Percentiles rank a stretch among this genome's conserved stretches.
These are phyloP conservation scores for Nectriaceae sp. DNA, from an alignment of 2,329 filamentous ascomycete species.

Conservation along the genomic window DNA sequence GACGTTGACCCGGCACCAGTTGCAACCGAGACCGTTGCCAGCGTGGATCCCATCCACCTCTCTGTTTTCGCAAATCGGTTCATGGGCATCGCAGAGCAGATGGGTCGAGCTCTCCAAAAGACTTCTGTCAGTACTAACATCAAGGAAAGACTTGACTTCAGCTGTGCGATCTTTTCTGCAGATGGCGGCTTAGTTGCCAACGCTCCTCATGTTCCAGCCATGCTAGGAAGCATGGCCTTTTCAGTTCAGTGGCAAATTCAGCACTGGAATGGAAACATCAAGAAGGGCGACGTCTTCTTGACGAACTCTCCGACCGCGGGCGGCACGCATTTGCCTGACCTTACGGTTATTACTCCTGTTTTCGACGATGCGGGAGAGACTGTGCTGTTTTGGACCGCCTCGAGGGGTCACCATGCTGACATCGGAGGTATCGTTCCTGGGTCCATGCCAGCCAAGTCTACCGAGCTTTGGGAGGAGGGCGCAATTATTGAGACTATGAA, in stretches of 20 bases:
- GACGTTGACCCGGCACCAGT: constrained; percentile 4
- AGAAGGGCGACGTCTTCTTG: constrained; percentile 73
- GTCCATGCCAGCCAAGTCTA: constrained; percentile 70
- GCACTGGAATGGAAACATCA: constrained; percentile 67
- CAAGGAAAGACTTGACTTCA: constrained; percentile 78
- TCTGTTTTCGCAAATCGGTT: constrained; percentile 76
- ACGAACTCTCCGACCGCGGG: constrained; percentile 61
- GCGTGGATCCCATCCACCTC: constrained; percentile 70
- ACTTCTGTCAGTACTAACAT: constrained; percentile 75
- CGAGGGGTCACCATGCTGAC: constrained; percentile 27
- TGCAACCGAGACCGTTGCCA: constrained; percentile 29
- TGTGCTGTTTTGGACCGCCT: constrained; percentile 25
- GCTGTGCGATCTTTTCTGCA: constrained; percentile 73
- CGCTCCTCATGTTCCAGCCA: constrained; percentile 73
- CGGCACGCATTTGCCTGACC: constrained; percentile 15
- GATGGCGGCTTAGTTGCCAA: constrained; percentile 74
- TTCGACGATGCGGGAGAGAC: constrained; percentile 19
- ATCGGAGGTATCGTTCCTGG: constrained; percentile 64
- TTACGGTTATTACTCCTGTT: constrained; percentile 16
- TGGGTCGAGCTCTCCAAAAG: constrained; percentile 75
- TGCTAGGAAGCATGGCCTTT: constrained; percentile 77
- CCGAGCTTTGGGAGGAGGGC: constrained; percentile 58
- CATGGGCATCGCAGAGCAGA: constrained; percentile 80
- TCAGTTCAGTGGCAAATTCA: constrained; percentile 69
- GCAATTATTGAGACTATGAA: constrained; percentile 49